Base-by-base conservation (phyloP, 257 asterid species). In the Agastache rugosa region DNA sequence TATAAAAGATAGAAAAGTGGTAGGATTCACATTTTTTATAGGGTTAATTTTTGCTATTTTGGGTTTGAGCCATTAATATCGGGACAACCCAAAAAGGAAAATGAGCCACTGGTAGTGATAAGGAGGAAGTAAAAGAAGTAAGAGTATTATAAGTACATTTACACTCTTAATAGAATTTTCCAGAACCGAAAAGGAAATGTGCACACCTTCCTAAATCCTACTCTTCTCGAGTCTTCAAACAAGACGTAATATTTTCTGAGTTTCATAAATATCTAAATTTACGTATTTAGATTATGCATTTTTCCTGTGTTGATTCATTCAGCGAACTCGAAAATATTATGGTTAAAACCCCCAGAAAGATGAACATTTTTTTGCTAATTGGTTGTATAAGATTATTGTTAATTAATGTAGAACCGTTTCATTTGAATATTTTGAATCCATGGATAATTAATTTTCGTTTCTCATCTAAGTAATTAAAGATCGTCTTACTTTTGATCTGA, bases 201-300 rank as follows among this genome's bases (percentile, higher is more conserved):
- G 11, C 42, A 9, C 8, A 72, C 58, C 61, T 19, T 53, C 82
- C 29, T 25, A 8, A 65, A 65, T 65, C 71, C 71, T 65, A 23
- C 54, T 65, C 58, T 75, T 23, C 69, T 34, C 4, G 55, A 64
- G 61, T 53, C 67, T 53, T 50, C 22, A 31, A 41, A 63, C 62
- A 12, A 67, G 75, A n/a, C n/a, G 72, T 73, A 29, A 74, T 11
- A 39, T 29, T 74, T 62, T 12, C 35, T 25, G 63, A 3, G 41
- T 55, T 48, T 59, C 62, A 58, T 63, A n/a, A 62, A 20, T 55
- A 55, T 27, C 17, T 19, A 45, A 23, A 11, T 23, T 71, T 23
- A 7, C 45, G 14, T 34, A 45, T 37, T 56, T 47, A 62, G 55
- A 11, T 14, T 47, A 35, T 27, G 34, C 11, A 54, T 50, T 53